Conservation (phyloP, 1,284 basidiomycete species). For the Cryptococcus deneoformans region DNA sequence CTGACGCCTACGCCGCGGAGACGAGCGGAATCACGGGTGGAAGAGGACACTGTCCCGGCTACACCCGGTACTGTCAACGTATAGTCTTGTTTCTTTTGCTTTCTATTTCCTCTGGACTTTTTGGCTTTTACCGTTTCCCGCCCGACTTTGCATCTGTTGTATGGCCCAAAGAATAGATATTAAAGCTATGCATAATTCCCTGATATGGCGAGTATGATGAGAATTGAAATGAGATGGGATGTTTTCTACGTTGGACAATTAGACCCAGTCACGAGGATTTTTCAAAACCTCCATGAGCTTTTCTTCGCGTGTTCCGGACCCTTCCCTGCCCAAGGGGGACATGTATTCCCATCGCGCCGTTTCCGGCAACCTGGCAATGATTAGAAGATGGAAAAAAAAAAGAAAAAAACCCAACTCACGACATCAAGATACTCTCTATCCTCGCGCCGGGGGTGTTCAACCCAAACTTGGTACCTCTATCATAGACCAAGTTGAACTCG, state of each 20-base stretch:
- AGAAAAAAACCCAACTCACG: slow-evolving; percentile 35
- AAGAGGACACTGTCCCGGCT: slow-evolving; percentile 3
- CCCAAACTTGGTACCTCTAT: slow-evolving; percentile 68
- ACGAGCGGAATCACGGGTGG: not conserved
- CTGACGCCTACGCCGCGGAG: slow-evolving; percentile 1
- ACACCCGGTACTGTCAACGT: slow-evolving; percentile 11
- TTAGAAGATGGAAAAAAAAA: slow-evolving; percentile 5
- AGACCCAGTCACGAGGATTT: slow-evolving; percentile 67
- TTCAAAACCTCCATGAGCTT: slow-evolving; percentile 66
- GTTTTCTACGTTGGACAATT: not conserved
- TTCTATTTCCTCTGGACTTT: slow-evolving; percentile 3
- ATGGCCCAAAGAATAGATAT: not conserved
- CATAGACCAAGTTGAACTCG: slow-evolving; percentile 91
- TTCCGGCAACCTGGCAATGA: slow-evolving; percentile 62
- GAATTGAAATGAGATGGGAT: no score
- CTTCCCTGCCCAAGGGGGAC: slow-evolving; percentile 67
- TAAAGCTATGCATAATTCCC: no score
- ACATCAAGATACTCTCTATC: slow-evolving; percentile 92
- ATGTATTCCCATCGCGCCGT: slow-evolving; percentile 93
- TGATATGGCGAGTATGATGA: no score
- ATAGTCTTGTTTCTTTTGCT: not conserved
- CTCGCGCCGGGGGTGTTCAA: slow-evolving; percentile 85
- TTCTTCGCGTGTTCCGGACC: slow-evolving; percentile 65
- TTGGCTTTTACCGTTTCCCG: not conserved
- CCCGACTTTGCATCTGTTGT: not conserved